phyloP scores from a whole-genome alignment of 2,329 filamentous ascomycete species.

The Salinomyces thailandicus region DNA sequence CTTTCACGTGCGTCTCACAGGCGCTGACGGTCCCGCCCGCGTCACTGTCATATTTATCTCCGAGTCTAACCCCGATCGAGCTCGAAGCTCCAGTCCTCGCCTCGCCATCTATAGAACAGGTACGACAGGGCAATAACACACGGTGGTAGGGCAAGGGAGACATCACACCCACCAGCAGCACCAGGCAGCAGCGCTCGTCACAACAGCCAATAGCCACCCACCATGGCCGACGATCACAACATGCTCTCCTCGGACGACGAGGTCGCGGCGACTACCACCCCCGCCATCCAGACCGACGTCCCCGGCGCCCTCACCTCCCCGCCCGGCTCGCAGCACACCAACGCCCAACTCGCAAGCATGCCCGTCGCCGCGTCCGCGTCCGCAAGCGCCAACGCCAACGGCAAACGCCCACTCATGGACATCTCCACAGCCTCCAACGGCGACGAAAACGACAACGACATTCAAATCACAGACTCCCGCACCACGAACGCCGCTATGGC shows the following conservation, averaged over 20 bases:
- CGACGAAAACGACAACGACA: conserved; percentile 14
- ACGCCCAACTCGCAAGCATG: conserved; percentile 7
- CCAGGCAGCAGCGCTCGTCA: background rate
- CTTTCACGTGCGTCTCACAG: too few relatives aligned
- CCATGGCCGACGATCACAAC: conserved; percentile 37
- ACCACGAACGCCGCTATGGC: conserved; percentile 13
- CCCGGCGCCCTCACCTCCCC: conserved; percentile 38
- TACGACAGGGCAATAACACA: too few relatives aligned
- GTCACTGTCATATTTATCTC: too few relatives aligned
- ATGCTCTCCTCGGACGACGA: conserved; percentile 41
- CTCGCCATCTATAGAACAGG: too few relatives aligned
- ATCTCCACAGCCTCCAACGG: conserved; percentile 25
- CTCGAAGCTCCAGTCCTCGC: too few relatives aligned
- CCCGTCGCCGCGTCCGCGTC: conserved; percentile 16
- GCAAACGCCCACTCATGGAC: conserved; percentile 22
- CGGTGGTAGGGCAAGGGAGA: too few relatives aligned
- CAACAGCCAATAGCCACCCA: conserved; percentile 1
- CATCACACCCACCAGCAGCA: background rate
- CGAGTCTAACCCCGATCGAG: too few relatives aligned
- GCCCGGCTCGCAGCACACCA: conserved; percentile 40
- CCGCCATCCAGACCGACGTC: conserved; percentile 18
- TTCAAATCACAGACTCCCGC: background rate
- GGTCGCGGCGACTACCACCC: conserved; percentile 14
- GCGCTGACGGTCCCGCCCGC: too few relatives aligned
- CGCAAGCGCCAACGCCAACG: conserved; percentile 26